Evolutionary conservation across 2,329 filamentous ascomycete genomes (phyloP).

Genomic region (Penicillium sp.): DNA sequence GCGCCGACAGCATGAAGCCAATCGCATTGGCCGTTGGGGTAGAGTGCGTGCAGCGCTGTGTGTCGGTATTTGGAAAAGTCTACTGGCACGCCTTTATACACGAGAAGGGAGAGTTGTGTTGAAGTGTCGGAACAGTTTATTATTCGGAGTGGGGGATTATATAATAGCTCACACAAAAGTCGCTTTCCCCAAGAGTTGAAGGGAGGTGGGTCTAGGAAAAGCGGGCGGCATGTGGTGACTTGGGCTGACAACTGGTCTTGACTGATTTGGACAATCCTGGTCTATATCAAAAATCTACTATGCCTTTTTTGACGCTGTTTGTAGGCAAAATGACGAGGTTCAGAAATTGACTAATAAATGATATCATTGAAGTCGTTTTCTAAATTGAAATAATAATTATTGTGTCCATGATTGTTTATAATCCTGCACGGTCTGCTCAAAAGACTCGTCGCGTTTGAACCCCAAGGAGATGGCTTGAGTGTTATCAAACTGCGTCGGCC

Average conservation of each 20-base stretch:
- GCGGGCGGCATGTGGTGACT: neutral
- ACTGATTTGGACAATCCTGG: neutral
- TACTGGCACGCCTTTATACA: slow-evolving; percentile 24
- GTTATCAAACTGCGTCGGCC: slow-evolving; percentile 51
- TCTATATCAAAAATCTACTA: neutral
- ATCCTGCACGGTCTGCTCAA: slow-evolving; percentile 49
- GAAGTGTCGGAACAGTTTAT: slow-evolving; percentile 10
- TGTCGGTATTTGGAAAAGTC: slow-evolving; percentile 27
- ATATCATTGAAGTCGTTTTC: neutral
- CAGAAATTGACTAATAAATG: neutral
- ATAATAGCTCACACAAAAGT: neutral
- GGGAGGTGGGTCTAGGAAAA: neutral
- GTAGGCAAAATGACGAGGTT: neutral
- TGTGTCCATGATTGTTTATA: slow-evolving; percentile 38
- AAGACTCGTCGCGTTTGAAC: slow-evolving; percentile 44
- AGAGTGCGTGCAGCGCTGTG: slow-evolving; percentile 23
- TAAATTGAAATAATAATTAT: neutral
- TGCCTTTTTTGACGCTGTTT: too few relatives aligned
- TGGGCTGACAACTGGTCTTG: neutral
- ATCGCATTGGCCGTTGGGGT: slow-evolving; percentile 10
- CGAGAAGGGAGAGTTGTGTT: slow-evolving; percentile 19
- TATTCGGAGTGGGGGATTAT: neutral
- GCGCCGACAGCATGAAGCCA: slow-evolving; percentile 22
- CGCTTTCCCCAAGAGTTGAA: neutral
- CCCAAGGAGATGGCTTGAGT: slow-evolving; percentile 45